These are phyloP conservation scores for Suillus subaureus DNA, from an alignment of 768 basidiomycete genomes.

Conservation along the genomic window DNA sequence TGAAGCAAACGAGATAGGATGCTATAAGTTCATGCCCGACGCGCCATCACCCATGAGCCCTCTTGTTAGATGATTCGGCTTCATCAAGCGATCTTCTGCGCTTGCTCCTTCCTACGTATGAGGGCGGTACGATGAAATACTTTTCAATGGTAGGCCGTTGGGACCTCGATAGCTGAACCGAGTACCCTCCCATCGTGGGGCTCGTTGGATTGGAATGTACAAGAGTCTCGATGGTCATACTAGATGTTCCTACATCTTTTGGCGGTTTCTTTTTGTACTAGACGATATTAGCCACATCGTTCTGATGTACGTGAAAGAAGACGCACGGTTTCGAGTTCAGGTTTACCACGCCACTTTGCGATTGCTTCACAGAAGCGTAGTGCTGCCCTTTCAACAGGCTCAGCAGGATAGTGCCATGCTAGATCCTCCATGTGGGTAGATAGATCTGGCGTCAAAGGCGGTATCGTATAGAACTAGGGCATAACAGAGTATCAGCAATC, in stretches of 20 bases:
- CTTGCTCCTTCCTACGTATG: constrained; percentile 22
- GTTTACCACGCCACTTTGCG: constrained; percentile 81
- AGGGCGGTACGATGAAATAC: constrained; percentile 34
- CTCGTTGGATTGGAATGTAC: constrained; percentile 73
- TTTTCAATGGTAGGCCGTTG: constrained; percentile 40
- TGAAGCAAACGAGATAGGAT: neutral
- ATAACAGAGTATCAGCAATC: constrained; percentile 13
- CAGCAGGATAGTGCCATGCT: constrained; percentile 79
- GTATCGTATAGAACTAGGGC: constrained; percentile 77
- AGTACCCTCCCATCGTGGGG: constrained; percentile 41
- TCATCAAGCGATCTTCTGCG: constrained; percentile 31
- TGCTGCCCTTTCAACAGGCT: constrained; percentile 78
- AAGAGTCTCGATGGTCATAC: constrained; percentile 64
- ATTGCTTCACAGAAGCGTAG: constrained; percentile 82
- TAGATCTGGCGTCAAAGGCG: constrained; percentile 69
- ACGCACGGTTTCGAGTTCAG: constrained; percentile 75
- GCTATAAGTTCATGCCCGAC: neutral
- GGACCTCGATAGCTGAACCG: constrained; percentile 23
- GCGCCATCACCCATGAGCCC: constrained; percentile 18
- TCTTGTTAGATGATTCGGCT: constrained; percentile 25
- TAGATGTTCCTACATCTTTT: constrained; percentile 32
- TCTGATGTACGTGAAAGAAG: constrained; percentile 9
- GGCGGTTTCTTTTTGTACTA: constrained; percentile 60
- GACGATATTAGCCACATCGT: constrained; percentile 29
- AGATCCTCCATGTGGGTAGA: constrained; percentile 73